These are phyloP conservation scores for Aureobasidium lini DNA, from an alignment of 2,329 filamentous ascomycete genomes.

Conservation along the genomic window DNA sequence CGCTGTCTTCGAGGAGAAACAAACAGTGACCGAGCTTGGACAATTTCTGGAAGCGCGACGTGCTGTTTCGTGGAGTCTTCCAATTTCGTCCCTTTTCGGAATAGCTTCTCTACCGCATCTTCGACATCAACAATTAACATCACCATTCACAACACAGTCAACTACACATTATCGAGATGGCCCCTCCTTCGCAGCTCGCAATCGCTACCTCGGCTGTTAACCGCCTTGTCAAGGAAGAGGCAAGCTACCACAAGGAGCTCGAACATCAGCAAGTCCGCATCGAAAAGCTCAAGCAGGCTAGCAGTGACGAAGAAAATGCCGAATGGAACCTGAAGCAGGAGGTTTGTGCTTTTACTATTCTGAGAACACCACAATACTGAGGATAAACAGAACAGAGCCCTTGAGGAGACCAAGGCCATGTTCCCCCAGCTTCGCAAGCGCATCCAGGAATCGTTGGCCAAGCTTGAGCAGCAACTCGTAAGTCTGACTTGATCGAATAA, in stretches of 20 bases:
- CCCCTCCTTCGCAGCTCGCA: constrained; percentile 64
- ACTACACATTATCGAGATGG: constrained; percentile 47
- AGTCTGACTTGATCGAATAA: constrained; percentile 14
- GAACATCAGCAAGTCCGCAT: constrained; percentile 66
- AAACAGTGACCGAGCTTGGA: not conserved
- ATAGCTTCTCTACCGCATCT: not conserved
- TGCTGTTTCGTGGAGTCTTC: not conserved
- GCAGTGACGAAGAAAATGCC: constrained; percentile 60
- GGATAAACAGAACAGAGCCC: constrained; percentile 58
- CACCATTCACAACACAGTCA: not conserved
- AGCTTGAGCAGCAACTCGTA: constrained; percentile 70
- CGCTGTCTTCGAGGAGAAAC: not conserved
- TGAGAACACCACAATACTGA: not conserved
- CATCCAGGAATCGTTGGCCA: constrained; percentile 63
- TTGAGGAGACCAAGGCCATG: constrained; percentile 82
- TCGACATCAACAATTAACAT: constrained; percentile 2
- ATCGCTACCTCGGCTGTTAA: constrained; percentile 74
- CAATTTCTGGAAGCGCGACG: not conserved
- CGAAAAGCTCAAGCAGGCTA: constrained; percentile 51
- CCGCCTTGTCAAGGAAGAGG: constrained; percentile 85
- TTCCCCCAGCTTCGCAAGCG: constrained; percentile 65
- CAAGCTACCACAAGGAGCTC: constrained; percentile 82
- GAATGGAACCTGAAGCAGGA: constrained; percentile 79
- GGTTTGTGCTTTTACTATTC: constrained; percentile 44
- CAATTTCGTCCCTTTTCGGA: constrained; percentile 3